A percentile compares a stretch with the other conserved stretches of the same genome.
Conservation (phyloP, 2,329 filamentous ascomycete genomes). For the Daldinia eschscholtzii region DNA sequence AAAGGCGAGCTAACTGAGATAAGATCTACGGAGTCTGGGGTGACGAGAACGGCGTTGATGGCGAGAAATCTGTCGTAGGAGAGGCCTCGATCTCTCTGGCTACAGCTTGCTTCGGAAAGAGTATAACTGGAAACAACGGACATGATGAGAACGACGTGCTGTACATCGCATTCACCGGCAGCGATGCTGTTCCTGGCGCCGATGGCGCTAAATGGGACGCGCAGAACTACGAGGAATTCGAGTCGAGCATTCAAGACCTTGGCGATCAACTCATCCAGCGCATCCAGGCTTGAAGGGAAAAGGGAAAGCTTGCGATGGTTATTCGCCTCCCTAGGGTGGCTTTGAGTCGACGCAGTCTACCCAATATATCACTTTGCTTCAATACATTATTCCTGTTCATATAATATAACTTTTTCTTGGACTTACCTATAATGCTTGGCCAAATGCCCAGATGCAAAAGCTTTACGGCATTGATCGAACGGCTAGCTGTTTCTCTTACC, state of each 20-base stretch:
- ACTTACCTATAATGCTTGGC: no score
- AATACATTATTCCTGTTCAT: no score
- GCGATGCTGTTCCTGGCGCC: constrained; percentile 67
- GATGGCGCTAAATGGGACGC: constrained; percentile 68
- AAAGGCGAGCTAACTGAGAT: constrained; percentile 8
- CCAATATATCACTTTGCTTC: no score
- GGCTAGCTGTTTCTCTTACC: background rate
- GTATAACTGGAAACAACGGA: constrained; percentile 67
- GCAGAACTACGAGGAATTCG: constrained; percentile 61
- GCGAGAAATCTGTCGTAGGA: constrained; percentile 62
- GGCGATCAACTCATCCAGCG: constrained; percentile 65
- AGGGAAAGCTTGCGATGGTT: background rate
- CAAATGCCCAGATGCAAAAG: no score
- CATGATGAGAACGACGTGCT: constrained; percentile 70
- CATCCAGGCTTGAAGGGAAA: constrained; percentile 45
- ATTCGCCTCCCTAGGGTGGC: background rate
- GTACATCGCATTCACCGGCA: constrained; percentile 71
- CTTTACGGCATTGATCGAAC: background rate
- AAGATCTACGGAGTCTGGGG: constrained; percentile 72
- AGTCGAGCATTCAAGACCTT: constrained; percentile 63
- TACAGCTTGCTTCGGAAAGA: constrained; percentile 67
- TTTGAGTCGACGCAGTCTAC: background rate
- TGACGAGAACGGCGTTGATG: constrained; percentile 69
- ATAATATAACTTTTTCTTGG: background rate
- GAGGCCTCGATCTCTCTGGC: constrained; percentile 70